Percentiles rank a stretch among this genome's conserved stretches.
phyloP scores from a whole-genome alignment of 2,329 filamentous ascomycete species.

The Curvularia sp. region DNA sequence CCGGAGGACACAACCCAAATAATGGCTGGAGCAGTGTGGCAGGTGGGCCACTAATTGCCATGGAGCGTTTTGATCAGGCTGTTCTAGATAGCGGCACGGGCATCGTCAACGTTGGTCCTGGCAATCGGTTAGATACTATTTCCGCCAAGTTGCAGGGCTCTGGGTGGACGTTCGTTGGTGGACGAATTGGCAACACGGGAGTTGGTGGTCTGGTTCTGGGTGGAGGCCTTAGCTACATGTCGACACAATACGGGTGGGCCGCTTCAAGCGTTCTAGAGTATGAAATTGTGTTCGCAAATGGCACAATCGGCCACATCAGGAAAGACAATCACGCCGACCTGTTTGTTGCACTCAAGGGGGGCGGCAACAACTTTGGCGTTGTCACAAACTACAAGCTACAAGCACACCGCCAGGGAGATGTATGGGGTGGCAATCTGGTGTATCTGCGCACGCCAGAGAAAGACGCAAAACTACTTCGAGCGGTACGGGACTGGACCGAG shows the following conservation, averaged over 20 bases:
- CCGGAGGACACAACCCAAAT: constrained; percentile 59
- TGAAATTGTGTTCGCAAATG: constrained; percentile 59
- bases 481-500: constrained; percentile 63
- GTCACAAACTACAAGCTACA: constrained; percentile 45
- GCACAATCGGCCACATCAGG: constrained; percentile 43
- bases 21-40: constrained; percentile 57
- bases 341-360: constrained; percentile 50
- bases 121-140: constrained; percentile 47
- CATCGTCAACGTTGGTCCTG: constrained; percentile 42
- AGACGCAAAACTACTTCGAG: constrained; percentile 54
- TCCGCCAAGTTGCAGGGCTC: constrained; percentile 49
- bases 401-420: constrained; percentile 31
- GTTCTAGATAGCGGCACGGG: constrained; percentile 33
- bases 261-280: constrained; percentile 54
- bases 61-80: constrained; percentile 44
- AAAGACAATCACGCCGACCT: constrained; percentile 42
- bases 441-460: constrained; percentile 51
- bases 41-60: constrained; percentile 55
- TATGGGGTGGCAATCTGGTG: constrained; percentile 60
- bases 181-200: constrained; percentile 58
- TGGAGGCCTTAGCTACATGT: constrained; percentile 49
- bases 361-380: constrained; percentile 52
- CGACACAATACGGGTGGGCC: constrained; percentile 56
- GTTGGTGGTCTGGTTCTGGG: constrained; percentile 58
- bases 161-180: constrained; percentile 55